Evolutionary conservation across 768 basidiomycete species (phyloP).

Genomic region (Serendipita sp.): DNA sequence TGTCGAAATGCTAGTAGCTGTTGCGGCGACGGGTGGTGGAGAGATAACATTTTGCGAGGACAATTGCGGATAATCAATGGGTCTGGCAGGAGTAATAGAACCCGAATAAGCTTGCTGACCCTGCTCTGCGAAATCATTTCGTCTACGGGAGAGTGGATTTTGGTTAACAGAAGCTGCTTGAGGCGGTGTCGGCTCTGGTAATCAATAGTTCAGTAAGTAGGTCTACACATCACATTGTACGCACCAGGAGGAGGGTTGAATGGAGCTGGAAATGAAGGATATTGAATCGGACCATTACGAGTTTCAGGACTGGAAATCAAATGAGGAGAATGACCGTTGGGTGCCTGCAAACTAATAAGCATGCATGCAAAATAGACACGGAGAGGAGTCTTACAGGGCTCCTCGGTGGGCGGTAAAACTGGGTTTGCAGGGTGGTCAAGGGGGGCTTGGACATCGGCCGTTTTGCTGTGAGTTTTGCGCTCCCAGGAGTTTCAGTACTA

Average conservation of each 20-base stretch:
- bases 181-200: conserved; percentile 35
- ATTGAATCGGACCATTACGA: neutral
- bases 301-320: neutral
- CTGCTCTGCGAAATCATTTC: conserved; percentile 69
- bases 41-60: conserved; percentile 44
- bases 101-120: conserved; percentile 32
- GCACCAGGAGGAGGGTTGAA: conserved; percentile 12
- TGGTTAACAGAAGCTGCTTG: conserved; percentile 78
- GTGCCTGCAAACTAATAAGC: neutral
- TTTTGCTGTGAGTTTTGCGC: neutral
- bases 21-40: conserved; percentile 67
- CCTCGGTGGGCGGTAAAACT: neutral
- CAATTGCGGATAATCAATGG: conserved; percentile 71
- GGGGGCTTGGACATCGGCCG: neutral
- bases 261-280: conserved; percentile 7
- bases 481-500: conserved; percentile 3
- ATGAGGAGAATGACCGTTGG: neutral
- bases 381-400: neutral
- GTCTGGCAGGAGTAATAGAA: conserved; percentile 14
- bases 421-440: neutral
- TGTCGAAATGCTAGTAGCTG: conserved; percentile 33
- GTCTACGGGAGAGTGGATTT: conserved; percentile 52
- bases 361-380: neutral
- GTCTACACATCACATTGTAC: neutral
- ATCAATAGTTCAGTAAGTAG: neutral